Evolutionary conservation across 1,284 basidiomycete species (phyloP).

Genomic region (Leccinum angustisporum): DNA sequence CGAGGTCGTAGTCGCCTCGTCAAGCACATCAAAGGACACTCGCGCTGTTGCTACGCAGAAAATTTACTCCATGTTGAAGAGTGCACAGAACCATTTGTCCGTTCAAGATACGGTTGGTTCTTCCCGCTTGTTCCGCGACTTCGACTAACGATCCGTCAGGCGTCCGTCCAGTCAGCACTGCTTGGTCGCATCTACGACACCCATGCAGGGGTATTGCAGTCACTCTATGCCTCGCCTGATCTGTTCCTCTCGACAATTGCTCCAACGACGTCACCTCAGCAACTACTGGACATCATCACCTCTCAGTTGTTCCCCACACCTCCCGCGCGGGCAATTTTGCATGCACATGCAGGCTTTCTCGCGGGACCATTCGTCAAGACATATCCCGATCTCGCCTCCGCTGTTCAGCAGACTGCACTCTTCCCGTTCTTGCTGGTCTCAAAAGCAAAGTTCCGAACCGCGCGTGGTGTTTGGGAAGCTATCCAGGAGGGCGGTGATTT

Average conservation of each 20-base stretch:
- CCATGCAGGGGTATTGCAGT: slow-evolving; percentile 58
- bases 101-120: slow-evolving; percentile 35
- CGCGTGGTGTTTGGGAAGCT: slow-evolving; percentile 64
- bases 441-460: slow-evolving; percentile 65
- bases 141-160: slow-evolving; percentile 33
- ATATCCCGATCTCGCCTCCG: slow-evolving; percentile 37
- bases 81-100: slow-evolving; percentile 23
- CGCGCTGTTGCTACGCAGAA: slow-evolving; percentile 53
- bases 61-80: slow-evolving; percentile 41
- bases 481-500: slow-evolving; percentile 35
- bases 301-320: slow-evolving; percentile 41
- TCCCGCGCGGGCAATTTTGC: slow-evolving; percentile 53
- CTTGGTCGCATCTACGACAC: slow-evolving; percentile 68
- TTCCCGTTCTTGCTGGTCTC: slow-evolving; percentile 76
- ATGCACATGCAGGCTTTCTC: slow-evolving; percentile 66
- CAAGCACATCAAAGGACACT: slow-evolving; percentile 47
- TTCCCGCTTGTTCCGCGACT: neutral
- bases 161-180: slow-evolving; percentile 52
- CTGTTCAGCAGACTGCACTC: slow-evolving; percentile 60
- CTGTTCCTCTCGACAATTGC: slow-evolving; percentile 43
- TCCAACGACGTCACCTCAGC: slow-evolving; percentile 32
- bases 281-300: slow-evolving; percentile 52
- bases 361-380: slow-evolving; percentile 44
- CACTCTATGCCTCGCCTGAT: slow-evolving; percentile 57
- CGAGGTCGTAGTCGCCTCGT: slow-evolving; percentile 56